These are phyloP conservation scores for Eimeria falciformis DNA, from an alignment of 169 alveolate species.

Conservation along the genomic window DNA sequence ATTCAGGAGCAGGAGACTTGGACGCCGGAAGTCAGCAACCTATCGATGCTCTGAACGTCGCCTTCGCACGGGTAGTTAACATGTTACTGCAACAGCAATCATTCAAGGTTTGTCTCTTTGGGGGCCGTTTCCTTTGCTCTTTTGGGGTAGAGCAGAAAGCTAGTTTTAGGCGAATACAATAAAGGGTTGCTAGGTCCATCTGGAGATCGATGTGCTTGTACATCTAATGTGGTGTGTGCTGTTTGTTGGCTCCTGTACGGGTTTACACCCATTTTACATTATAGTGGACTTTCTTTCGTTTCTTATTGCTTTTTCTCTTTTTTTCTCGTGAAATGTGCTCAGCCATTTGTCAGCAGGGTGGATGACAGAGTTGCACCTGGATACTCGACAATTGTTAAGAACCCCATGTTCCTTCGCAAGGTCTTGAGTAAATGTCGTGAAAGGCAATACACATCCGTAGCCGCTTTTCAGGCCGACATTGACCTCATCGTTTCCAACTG, in stretches of 20 bases:
- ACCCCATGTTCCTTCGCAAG: conserved; percentile 89
- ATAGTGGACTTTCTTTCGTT: background rate
- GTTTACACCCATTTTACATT: too few species aligned
- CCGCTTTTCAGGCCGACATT: conserved; percentile 85
- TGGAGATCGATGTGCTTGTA: too few species aligned
- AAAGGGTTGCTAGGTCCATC: background rate
- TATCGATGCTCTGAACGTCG: conserved; percentile 80
- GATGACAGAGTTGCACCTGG: conserved; percentile 90
- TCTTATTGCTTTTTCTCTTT: background rate
- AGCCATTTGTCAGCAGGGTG: conserved; percentile 86
- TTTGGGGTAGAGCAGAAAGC: background rate
- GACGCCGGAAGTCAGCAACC: conserved; percentile 70
- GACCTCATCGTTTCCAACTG: conserved; percentile 87
- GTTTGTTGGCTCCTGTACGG: too few species aligned
- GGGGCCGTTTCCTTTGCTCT: background rate
- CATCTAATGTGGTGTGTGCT: too few species aligned
- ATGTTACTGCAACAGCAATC: conserved; percentile 76
- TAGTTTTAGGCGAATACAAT: background rate
- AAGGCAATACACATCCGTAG: conserved; percentile 83
- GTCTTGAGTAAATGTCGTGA: conserved; percentile 85
- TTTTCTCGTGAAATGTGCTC: conserved; percentile 22
- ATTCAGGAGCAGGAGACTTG: conserved; percentile 1
- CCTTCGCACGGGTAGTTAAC: conserved; percentile 81
- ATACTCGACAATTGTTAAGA: conserved; percentile 85
- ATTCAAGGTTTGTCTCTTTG: conserved; percentile 70